Conservation (phyloP, 306 rosid genomes). For the Quercus aquifolioides region DNA sequence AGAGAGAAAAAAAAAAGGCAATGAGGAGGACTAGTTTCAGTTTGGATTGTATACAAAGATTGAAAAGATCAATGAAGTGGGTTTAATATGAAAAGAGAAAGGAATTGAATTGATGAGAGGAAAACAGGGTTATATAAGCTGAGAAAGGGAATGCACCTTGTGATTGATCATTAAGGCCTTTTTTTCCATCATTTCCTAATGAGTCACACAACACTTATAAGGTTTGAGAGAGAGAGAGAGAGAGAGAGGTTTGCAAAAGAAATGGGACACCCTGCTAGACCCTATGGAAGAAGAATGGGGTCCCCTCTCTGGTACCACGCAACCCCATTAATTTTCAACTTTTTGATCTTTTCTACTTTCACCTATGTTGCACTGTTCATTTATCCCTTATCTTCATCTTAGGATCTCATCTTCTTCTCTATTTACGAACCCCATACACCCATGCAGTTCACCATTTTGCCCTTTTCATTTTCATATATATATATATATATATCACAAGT, state of each 20-base stretch:
- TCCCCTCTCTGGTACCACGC: constrained; percentile 36
- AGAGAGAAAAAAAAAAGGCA: neutral
- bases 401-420: neutral
- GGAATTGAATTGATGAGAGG: neutral
- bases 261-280: constrained; percentile 36
- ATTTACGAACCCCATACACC: constrained; percentile 1
- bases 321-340: constrained; percentile 21
- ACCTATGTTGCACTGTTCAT: constrained; percentile 39
- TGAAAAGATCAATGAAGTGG: neutral
- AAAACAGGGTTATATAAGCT: neutral
- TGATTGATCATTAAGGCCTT: constrained; percentile 10
- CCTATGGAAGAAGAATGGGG: constrained; percentile 22
- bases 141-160: constrained; percentile 19
- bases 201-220: constrained; percentile 48
- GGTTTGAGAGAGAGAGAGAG: constrained; percentile 10
- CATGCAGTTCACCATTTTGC: neutral
- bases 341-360: constrained; percentile 7
- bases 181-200: constrained; percentile 27
- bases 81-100: neutral
- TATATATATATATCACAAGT: neutral
- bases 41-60: neutral
- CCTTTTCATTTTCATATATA: neutral
- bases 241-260: constrained; percentile 26
- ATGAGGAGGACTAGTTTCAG: neutral
- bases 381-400: constrained; percentile 32